Percentiles rank a stretch among this genome's conserved stretches.
phyloP scores from a whole-genome alignment of 192 early-diverging fungal genomes.

The Fimicolochytrium jonesii region DNA sequence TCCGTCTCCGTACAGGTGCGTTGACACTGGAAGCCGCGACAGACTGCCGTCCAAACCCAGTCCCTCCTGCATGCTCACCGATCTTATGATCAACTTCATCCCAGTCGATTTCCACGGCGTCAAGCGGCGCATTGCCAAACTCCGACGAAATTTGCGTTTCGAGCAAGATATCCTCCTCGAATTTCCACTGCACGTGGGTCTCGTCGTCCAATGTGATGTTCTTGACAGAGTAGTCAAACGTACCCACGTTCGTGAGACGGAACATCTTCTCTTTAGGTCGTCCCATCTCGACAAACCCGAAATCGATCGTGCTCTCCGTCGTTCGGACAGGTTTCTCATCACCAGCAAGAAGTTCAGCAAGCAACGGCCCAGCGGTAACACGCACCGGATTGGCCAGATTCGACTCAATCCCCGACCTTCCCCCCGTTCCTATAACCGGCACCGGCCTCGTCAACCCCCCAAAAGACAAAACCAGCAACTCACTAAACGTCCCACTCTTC shows the following conservation, averaged over 20 bases:
- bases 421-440: slow-evolving; percentile 35
- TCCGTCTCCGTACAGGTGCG: background rate
- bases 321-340: background rate
- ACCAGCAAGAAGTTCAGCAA: background rate
- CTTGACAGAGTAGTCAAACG: slow-evolving; percentile 42
- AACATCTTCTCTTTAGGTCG: slow-evolving; percentile 34
- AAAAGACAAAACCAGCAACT: slow-evolving; percentile 26
- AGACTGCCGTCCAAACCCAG: slow-evolving; percentile 12
- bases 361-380: background rate
- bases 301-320: slow-evolving; percentile 31
- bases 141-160: background rate
- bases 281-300: slow-evolving; percentile 37
- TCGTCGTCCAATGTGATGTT: slow-evolving; percentile 37
- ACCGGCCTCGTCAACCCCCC: slow-evolving; percentile 21
- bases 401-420: slow-evolving; percentile 24
- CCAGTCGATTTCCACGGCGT: slow-evolving; percentile 44
- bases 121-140: slow-evolving; percentile 16
- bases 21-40: background rate
- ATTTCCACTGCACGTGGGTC: slow-evolving; percentile 38
- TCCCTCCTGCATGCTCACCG: slow-evolving; percentile 1
- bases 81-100: slow-evolving; percentile 46
- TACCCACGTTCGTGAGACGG: slow-evolving; percentile 38
- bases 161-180: slow-evolving; percentile 36
- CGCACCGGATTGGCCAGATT: slow-evolving; percentile 32
- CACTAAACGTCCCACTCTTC: slow-evolving; percentile 23